Evolutionary conservation across 306 rosid genomes (phyloP), one percentile per base, ranked within the genome.

Genomic region (Echinosophora koreensis): DNA sequence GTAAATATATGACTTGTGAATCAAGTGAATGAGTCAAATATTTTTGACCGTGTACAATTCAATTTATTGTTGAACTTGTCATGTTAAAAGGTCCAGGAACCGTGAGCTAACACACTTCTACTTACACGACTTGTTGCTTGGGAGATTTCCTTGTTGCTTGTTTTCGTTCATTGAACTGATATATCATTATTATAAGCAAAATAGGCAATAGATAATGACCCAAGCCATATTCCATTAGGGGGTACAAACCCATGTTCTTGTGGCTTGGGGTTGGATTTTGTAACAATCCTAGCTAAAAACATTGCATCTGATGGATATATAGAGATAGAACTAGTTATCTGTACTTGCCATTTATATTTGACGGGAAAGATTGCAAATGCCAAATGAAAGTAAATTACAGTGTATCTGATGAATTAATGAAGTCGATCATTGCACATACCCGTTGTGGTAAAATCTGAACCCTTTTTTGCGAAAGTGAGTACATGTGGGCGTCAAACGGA

Each of bases 151-250:
- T 1, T 34, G 2, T 7, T 22, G 22, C 18, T 30, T 30, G 32
- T 30, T 30, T 22, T 1, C 6, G 37, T 32, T 6, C 54, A 44
- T 28, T 8, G 76, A 57, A 58, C 42, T 38, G 8, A 42, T 17
- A 76, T 28, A 77, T 17, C 15, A 5, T 11, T 77, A 5, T 11
- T 77, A 30, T 54, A 14, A 27, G 73, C 55, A 52, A 66, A 76
- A 27, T 28, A 8, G 47, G 49, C 57, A 77, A 66, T 22, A 4
- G 65, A 52, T 6, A 66, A 54, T 28, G 49, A 77, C 74, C 58
- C 6, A 28, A 55, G 10, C 41, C 3, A 37, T 18, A 38, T 38
- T 39, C 64, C 34, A 51, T 66, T 27, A 28, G n/a, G 35, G 64
- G 50, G 28, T 16, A 15, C 15, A 41, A 22, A 74, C 58, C 22